These are phyloP conservation scores for Solanum hybrid DNA, from an alignment of 305 asterid species.

Conservation along the genomic window DNA sequence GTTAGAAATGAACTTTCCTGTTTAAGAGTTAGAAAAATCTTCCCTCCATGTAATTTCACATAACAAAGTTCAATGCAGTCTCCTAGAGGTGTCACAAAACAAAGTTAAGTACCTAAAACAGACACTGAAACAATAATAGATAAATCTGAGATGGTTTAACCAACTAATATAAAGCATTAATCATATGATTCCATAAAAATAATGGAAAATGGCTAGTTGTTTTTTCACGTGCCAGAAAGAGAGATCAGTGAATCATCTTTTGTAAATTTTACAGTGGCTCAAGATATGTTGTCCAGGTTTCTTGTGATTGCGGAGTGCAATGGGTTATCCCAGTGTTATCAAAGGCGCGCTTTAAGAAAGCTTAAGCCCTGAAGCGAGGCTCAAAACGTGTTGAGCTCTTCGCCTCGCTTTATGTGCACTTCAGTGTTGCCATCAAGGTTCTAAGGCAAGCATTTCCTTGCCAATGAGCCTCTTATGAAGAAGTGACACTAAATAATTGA, in stretches of 20 bases:
- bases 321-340: neutral
- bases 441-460: too few species aligned
- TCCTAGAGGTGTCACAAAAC: neutral
- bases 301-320: neutral
- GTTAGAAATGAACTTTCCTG: neutral
- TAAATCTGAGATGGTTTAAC: neutral
- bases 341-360: too few species aligned
- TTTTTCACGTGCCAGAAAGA: neutral
- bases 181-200: neutral
- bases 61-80: neutral
- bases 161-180: neutral
- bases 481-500: too few species aligned
- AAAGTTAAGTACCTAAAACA: neutral
- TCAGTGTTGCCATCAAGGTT: too few species aligned
- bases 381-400: too few species aligned
- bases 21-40: neutral
- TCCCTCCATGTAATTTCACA: neutral
- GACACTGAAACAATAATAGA: neutral
- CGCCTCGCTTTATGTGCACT: too few species aligned
- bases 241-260: neutral
- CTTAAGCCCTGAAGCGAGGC: too few species aligned
- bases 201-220: neutral
- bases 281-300: neutral
- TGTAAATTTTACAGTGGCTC: neutral
- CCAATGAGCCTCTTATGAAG: too few species aligned